Evolutionary conservation across 306 rosid species (phyloP).

Genomic region (Pyrus pyrifolia): DNA sequence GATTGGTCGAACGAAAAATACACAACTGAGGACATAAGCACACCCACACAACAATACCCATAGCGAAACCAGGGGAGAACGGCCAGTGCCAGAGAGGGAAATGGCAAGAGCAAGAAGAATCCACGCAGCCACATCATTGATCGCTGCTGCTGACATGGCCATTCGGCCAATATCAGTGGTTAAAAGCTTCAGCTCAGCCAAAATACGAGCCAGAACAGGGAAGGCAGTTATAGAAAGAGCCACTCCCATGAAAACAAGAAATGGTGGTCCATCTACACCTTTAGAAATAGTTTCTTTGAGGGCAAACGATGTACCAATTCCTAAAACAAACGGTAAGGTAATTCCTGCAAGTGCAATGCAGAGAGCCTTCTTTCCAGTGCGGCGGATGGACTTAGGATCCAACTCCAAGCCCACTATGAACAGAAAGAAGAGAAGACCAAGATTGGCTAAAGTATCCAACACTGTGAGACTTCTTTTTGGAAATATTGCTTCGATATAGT

Average conservation of each 20-base stretch:
- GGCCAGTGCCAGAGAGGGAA: constrained; percentile 57
- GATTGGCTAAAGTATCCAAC: constrained; percentile 56
- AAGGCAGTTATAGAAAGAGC: constrained; percentile 79
- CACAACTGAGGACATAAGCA: constrained; percentile 44
- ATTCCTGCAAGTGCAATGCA: constrained; percentile 59
- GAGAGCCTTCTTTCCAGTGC: constrained; percentile 51
- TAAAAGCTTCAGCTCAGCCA: constrained; percentile 88
- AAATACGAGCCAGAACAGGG: constrained; percentile 84
- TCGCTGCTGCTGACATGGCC: constrained; percentile 97
- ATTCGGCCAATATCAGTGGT: constrained; percentile 67
- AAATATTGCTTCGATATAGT: constrained; percentile 32
- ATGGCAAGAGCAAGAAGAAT: constrained; percentile 88
- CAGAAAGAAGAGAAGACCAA: constrained; percentile 66
- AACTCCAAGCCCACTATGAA: constrained; percentile 60
- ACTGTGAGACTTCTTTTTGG: constrained; percentile 54
- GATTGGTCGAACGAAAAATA: constrained; percentile 41
- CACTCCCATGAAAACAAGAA: constrained; percentile 66
- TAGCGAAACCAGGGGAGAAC: constrained; percentile 68
- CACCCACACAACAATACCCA: constrained; percentile 69
- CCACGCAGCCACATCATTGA: constrained; percentile 90
- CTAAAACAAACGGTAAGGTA: constrained; percentile 49
- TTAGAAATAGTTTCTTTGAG: constrained; percentile 42
- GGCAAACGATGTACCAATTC: constrained; percentile 55
- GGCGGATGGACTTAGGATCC: constrained; percentile 39
- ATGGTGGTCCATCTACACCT: constrained; percentile 42